These are phyloP conservation scores for Puccinia triticina DNA, from an alignment of 1,284 basidiomycete species.

Conservation along the genomic window DNA sequence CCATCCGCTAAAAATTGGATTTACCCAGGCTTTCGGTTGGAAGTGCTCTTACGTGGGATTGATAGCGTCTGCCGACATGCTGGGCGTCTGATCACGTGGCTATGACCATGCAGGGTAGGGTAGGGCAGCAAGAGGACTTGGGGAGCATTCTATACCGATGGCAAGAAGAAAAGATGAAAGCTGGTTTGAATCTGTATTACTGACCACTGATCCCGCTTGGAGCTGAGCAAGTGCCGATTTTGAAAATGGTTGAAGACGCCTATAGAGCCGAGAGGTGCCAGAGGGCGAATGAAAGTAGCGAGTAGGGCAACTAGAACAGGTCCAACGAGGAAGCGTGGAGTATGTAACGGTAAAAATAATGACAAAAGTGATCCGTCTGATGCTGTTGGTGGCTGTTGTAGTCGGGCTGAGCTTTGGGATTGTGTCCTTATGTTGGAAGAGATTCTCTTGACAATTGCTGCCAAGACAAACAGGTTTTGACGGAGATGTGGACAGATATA, in stretches of 20 bases:
- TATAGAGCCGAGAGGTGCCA: not conserved
- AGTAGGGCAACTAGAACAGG: not conserved
- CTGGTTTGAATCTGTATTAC: not conserved
- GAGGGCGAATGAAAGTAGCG: not conserved
- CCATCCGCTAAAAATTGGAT: not conserved
- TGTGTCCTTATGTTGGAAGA: not conserved
- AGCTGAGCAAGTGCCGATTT: constrained; percentile 8
- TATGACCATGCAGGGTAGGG: not conserved
- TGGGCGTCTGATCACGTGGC: not conserved
- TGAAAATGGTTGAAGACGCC: not conserved
- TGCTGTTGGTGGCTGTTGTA: not conserved
- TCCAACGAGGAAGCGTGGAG: not conserved
- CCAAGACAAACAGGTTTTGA: not conserved
- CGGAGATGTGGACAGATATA: too few relatives aligned
- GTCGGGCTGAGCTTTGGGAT: not conserved
- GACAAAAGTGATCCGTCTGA: not conserved
- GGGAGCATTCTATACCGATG: not conserved
- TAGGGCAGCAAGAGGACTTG: not conserved
- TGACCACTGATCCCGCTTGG: constrained; percentile 14
- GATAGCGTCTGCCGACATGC: not conserved
- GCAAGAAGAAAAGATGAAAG: not conserved
- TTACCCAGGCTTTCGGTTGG: not conserved
- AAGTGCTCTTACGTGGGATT: constrained; percentile 4
- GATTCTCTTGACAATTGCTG: not conserved
- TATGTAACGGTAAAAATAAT: not conserved